Evolutionary conservation across 305 asterid species (phyloP).

Genomic region (Solanum chacoense): DNA sequence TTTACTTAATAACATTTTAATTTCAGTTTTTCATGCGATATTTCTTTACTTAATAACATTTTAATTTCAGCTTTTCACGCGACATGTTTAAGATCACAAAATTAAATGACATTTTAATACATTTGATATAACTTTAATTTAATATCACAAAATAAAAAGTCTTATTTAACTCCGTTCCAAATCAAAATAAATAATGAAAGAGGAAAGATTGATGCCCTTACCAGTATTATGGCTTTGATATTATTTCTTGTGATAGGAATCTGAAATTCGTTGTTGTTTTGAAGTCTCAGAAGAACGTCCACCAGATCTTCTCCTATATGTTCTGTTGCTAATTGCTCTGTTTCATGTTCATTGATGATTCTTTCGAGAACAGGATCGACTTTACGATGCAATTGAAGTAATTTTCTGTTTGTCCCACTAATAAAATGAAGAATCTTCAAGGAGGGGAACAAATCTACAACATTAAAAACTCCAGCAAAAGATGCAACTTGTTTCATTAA

Average conservation of each 20-base stretch:
- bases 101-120: too few species aligned
- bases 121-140: too few species aligned
- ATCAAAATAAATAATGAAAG: not conserved
- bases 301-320: slow-evolving; percentile 1
- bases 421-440: slow-evolving; percentile 16
- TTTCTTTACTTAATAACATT: too few species aligned
- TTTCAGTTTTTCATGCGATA: too few species aligned
- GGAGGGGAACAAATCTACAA: slow-evolving; percentile 33
- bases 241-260: slow-evolving; percentile 14
- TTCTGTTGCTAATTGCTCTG: not conserved
- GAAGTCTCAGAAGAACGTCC: slow-evolving; percentile 8
- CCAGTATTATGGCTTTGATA: slow-evolving; percentile 31
- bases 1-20: too few species aligned
- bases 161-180: too few species aligned
- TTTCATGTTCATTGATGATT: not conserved
- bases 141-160: too few species aligned
- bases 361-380: slow-evolving; percentile 20
- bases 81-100: too few species aligned
- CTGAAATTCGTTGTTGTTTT: not conserved
- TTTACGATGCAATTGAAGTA: slow-evolving; percentile 9
- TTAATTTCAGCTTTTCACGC: too few species aligned
- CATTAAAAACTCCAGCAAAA: slow-evolving; percentile 19
- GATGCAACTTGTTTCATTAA: slow-evolving; percentile 8
- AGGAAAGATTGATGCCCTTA: not conserved
- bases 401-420: slow-evolving; percentile 7